phyloP scores from a whole-genome alignment of 306 rosid species.

The Alnus rubra region DNA sequence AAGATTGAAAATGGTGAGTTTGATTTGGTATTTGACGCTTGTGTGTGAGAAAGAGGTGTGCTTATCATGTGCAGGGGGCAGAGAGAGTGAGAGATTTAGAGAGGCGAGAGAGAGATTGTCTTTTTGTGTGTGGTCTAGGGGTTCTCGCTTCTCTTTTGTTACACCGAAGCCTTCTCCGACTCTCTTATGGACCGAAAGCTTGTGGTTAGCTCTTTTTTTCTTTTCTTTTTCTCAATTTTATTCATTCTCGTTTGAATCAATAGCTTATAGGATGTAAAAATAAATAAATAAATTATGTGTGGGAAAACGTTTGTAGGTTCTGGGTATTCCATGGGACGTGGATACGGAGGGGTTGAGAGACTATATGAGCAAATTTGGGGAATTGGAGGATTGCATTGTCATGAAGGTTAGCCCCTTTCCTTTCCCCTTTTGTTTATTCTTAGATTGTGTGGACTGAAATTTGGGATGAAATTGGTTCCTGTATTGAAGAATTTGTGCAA shows the following conservation, averaged over 20 bases:
- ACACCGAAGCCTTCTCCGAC: constrained; percentile 7
- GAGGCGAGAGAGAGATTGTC: constrained; percentile 58
- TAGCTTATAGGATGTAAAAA: neutral
- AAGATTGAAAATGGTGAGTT: constrained; percentile 47
- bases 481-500: neutral
- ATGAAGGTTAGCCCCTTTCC: constrained; percentile 63
- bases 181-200: constrained; percentile 81
- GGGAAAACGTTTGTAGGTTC: constrained; percentile 45
- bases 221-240: neutral
- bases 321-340: constrained; percentile 81
- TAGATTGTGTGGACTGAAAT: neutral
- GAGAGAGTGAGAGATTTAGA: constrained; percentile 81
- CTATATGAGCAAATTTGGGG: constrained; percentile 82
- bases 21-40: constrained; percentile 55
- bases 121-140: constrained; percentile 30
- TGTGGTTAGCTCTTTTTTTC: constrained; percentile 58
- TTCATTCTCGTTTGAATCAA: neutral
- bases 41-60: constrained; percentile 93
- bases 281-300: neutral
- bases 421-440: neutral
- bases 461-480: neutral
- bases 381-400: constrained; percentile 84
- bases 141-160: constrained; percentile 26
- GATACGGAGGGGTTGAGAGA: constrained; percentile 81
- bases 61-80: constrained; percentile 86